Base-by-base conservation (phyloP, 2,329 filamentous ascomycete genomes). In the Cadophora gregata region DNA sequence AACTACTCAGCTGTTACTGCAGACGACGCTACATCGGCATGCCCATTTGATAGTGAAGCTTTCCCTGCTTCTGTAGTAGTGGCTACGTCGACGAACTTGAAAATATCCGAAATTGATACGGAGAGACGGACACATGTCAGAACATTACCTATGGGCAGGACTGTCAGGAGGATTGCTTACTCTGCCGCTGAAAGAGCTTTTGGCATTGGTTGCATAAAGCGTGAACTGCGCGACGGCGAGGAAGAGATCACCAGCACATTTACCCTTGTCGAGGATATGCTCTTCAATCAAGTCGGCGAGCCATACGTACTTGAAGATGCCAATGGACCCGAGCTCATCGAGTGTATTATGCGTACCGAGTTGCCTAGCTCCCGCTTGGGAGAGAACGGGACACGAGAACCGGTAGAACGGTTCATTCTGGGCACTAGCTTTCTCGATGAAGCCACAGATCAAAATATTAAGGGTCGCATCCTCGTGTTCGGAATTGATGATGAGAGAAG, bases 1-100 rank as follows among this genome's bases (percentile, higher is more conserved):
- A 88, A 97, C 0, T 99, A 96, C 80, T 97, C 94, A 4, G 94
- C 96, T 1, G 93, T 97, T 1, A 97, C 95, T 14, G 93, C 94
- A 2, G 92, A 97, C 68, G 90, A 93, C 69, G 92, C 93, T 0
- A 90, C 89, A 0, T 90, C 88, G 58, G 89, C 98, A 6, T 96
- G 92, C 68, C 86, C 91, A 0, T 96, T 99, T 75, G 87, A 97
- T 77, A 85, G 90, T 0, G 88, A 90, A 72, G 91, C 91, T 1
- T 99, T 92, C 75, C 93, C 93, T 0, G 86, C 86, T 31, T 90
- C 92, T 0, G 90, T 98, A 53, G 88, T 93, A 0, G 86, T 99
- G 48, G 93, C 94, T 1, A 95, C 93, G 0, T 84, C 88, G 16
- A 82, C 84, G 19, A 89, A 94, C 67, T 81, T 99, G 29, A 92